phyloP scores from a whole-genome alignment of 1,139 yeast species.

The Saccharomyces uvarum region DNA sequence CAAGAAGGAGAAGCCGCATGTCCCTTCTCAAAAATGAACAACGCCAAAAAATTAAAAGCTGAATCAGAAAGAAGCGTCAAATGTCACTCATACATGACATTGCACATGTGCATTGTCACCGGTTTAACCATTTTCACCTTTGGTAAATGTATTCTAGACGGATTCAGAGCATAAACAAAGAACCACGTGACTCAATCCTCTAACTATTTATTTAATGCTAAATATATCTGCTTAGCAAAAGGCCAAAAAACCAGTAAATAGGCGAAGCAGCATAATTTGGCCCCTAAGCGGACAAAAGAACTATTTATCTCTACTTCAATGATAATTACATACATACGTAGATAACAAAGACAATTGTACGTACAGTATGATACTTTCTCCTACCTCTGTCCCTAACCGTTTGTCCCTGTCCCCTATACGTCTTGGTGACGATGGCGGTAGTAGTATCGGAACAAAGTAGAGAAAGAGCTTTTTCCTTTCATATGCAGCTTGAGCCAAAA shows the following conservation, averaged over 20 bases:
- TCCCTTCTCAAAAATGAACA: constrained; percentile 6
- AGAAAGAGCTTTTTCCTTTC: neutral
- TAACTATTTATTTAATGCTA: neutral
- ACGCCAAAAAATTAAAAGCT: constrained; percentile 3
- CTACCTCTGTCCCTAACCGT: neutral
- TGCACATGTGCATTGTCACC: constrained; percentile 13
- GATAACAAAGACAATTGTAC: neutral
- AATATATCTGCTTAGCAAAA: neutral
- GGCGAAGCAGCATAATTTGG: neutral
- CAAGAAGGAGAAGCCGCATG: constrained; percentile 4
- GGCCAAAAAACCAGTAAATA: neutral
- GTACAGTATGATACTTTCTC: neutral
- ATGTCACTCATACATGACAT: constrained; percentile 12
- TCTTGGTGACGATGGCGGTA: neutral
- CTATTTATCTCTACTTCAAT: neutral
- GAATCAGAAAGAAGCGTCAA: constrained; percentile 6
- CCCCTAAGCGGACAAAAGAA: neutral
- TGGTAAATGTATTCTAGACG: constrained; percentile 18
- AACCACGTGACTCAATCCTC: neutral
- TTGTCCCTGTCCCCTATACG: neutral
- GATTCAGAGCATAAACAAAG: constrained; percentile 17
- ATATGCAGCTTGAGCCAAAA: neutral
- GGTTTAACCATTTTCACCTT: constrained; percentile 16
- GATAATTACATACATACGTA: neutral
- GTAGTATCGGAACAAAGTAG: neutral